Evolutionary conservation across 768 basidiomycete species (phyloP).

Genomic region (Xerocomus brunneocitrinus): DNA sequence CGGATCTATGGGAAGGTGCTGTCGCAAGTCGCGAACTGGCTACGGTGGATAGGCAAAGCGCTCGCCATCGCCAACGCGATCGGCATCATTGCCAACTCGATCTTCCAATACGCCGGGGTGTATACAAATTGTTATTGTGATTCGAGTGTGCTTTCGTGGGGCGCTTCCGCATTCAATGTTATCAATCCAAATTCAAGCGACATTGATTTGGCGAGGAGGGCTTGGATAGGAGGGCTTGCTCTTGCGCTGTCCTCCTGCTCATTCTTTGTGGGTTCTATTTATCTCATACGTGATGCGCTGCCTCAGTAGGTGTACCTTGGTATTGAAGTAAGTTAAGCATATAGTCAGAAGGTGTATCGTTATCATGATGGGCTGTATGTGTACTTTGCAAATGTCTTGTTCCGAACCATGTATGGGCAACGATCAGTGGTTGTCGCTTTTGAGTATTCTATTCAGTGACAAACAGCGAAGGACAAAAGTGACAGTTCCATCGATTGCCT

Average conservation of each 20-base stretch:
- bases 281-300: slow-evolving; percentile 24
- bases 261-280: slow-evolving; percentile 27
- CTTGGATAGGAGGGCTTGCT: slow-evolving; percentile 10
- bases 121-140: slow-evolving; percentile 30
- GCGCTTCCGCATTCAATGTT: slow-evolving; percentile 28
- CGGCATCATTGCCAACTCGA: slow-evolving; percentile 21
- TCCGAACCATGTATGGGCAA: too few species aligned
- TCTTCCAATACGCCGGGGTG: slow-evolving; percentile 28
- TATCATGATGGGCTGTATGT: too few species aligned
- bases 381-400: too few species aligned
- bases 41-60: slow-evolving; percentile 26
- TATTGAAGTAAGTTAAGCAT: not conserved
- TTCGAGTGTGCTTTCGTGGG: slow-evolving; percentile 20
- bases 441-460: too few species aligned
- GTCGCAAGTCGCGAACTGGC: slow-evolving; percentile 2
- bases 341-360: too few species aligned
- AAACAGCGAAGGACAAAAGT: too few species aligned
- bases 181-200: slow-evolving; percentile 18
- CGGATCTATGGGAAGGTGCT: not conserved
- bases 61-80: slow-evolving; percentile 28
- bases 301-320: slow-evolving; percentile 2
- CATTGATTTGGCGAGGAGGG: slow-evolving; percentile 21
- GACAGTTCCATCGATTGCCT: too few species aligned
- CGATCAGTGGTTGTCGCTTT: too few species aligned
- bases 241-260: slow-evolving; percentile 24